Evolutionary conservation across 345 rosid species (phyloP), one percentile per base, ranked within the genome.

Genomic region (Kernera saxatilis): DNA sequence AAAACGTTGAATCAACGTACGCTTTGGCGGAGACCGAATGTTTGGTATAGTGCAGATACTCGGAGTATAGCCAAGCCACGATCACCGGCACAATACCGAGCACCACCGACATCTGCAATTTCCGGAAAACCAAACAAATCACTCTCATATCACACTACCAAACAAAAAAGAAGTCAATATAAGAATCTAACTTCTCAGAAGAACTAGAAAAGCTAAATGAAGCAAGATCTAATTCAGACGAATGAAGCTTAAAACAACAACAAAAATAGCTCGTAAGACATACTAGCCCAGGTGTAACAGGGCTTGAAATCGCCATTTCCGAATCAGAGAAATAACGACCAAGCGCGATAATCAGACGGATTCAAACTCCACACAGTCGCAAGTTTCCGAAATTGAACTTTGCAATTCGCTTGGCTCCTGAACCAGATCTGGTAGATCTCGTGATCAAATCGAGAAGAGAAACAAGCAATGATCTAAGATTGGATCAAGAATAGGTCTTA

Each of bases 251-350:
- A 26, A 61, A 52, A 30, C 69, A 62, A 57, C 8, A 19, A 25
- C 8, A 23, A 26, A 21, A 29, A 53, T 64, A 22, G 33, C 9
- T 35, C 23, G 23, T 19, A 55, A 33, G 53, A 80, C 80, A 72
- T 56, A 90, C 98, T 83, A 90, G 98, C 52, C 89, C 89, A 48
- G 96, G 89, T 58, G 92, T 82, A 44, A 88, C 53, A 41, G 89
- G 85, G 73, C 82, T 74, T 64, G 61, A 43, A 70, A 82, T 77
- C 81, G 69, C 49, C 93, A 85, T 87, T 71, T 61, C 23, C 71
- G 61, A 64, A 64, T 15, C 36, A 67, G 52, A 65, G 66, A 59
- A 50, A 11, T 3, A 52, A 40, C 55, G 36, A 52, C 36, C 55
- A 52, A 72, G 22, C 65, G 25, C 40, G 4, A 74, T 8, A 50